Base-by-base conservation (phyloP, 192 early-diverging fungal species). In the Fimicolochytrium jonesii region DNA sequence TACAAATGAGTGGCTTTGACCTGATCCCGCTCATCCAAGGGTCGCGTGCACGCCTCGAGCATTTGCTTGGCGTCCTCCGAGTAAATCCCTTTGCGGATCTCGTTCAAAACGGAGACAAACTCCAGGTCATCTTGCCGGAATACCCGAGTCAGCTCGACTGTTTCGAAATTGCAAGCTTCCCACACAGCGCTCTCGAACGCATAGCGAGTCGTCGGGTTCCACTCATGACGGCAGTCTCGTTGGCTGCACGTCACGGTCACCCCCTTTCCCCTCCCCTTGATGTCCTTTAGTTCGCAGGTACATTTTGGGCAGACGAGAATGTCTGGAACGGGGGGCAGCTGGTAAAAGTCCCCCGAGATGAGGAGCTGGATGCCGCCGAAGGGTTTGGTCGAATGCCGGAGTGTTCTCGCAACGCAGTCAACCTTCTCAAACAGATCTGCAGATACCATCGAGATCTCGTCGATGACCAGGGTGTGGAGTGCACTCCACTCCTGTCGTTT, bases 71-170 rank as follows among this genome's bases (percentile, higher is more conserved):
- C 81, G 29, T 79, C 64, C 0, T 64, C 35, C 0, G 90, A 82
- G 13, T 90, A 50, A n/a, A 67, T 60, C 4, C 92, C 92, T 35
- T 81, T 66, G 29, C 93, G 82, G 66, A 92, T 78, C 56, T 95
- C 91, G 59, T 91, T 91, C 25, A 95, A 77, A 69, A 93, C 86
- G n/a, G 83, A 69, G 44, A 91, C 76, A 61, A 95, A 90, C 22
- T 53, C 78, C 75, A 74, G 64, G 68, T 95, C 92, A 66, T 82
- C 87, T 61, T 95, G 93, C 25, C 93, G 73, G 57, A 90, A 95
- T 22, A 93, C 88, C 39, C 86, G 78, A 3, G 77, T 85, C 45
- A 95, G 59, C 66, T 88, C 44, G 3, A 60, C 59, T n/a, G 2
- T 49, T 32, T 60, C 9, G 71, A 28, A 89, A 32, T 49, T 18